A percentile compares a stretch with the other conserved stretches of the same genome.
Evolutionary conservation across 1,284 basidiomycete species (phyloP).

Genomic region (Waitea zeae): DNA sequence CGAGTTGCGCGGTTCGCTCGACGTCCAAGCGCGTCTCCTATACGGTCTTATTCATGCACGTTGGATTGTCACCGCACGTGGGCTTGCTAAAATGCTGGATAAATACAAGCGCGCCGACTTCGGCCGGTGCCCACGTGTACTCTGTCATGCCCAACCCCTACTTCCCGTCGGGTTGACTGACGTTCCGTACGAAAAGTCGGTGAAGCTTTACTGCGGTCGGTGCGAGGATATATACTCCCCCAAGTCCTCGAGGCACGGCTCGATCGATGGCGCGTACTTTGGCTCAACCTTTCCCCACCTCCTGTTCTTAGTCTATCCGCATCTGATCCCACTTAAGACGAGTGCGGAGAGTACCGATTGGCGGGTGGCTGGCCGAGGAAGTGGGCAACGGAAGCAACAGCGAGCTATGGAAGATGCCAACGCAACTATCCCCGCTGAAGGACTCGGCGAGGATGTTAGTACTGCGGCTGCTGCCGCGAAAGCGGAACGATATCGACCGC

Average conservation of each 20-base stretch:
- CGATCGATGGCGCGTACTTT: slow-evolving; percentile 93
- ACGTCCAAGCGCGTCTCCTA: slow-evolving; percentile 76
- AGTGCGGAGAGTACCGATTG: slow-evolving; percentile 4
- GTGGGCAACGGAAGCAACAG: slow-evolving; percentile 11
- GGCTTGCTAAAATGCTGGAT: slow-evolving; percentile 92
- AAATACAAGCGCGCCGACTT: slow-evolving; percentile 97
- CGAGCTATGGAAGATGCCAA: not conserved
- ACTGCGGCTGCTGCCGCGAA: slow-evolving; percentile 72
- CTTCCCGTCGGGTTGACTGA: slow-evolving; percentile 93
- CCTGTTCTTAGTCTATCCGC: slow-evolving; percentile 88
- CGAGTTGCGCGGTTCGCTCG: slow-evolving; percentile 65
- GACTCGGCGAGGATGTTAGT: slow-evolving; percentile 42
- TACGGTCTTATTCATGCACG: slow-evolving; percentile 95
- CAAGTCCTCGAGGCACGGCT: slow-evolving; percentile 86
- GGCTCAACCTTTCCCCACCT: slow-evolving; percentile 94
- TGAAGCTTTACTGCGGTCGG: slow-evolving; percentile 91
- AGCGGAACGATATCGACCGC: slow-evolving; percentile 78
- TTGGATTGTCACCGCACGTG: slow-evolving; percentile 90
- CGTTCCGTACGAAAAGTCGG: slow-evolving; percentile 88
- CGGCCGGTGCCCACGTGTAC: slow-evolving; percentile 86
- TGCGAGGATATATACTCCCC: slow-evolving; percentile 96
- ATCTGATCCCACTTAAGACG: slow-evolving; percentile 67
- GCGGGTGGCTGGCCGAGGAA: slow-evolving; percentile 6
- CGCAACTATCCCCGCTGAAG: no score
- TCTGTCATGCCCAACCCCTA: slow-evolving; percentile 82